Base-by-base conservation (phyloP, 768 basidiomycete genomes). In the Ephemerocybe angulata region DNA sequence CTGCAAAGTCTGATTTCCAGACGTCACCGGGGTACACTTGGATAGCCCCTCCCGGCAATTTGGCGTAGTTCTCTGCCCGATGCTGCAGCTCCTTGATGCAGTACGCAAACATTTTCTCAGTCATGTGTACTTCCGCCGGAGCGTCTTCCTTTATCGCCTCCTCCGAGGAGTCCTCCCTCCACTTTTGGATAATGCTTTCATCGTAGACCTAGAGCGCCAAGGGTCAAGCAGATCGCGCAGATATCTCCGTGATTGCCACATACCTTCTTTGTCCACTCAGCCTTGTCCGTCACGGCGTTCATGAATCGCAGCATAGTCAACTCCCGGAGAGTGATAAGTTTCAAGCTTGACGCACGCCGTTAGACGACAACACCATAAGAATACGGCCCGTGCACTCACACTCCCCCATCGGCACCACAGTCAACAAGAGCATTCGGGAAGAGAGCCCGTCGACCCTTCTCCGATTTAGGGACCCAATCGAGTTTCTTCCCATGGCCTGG, bases 251-350 rank as follows among this genome's bases (percentile, higher is more conserved):
- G 7, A n/a, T n/a, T n/a, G n/a, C n/a, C 17, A 35, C 31, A 17
- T 56, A 67, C 72, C 59, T 73, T 71, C 31, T 44, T 46, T 40
- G 69, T 50, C 72, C 71, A 73, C 8, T 68, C 62, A 0, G 60
- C 51, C 56, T 74, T 71, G 44, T 74, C 71, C 0, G 72, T 72
- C 10, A 70, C 50, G 22, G 43, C 54, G 55, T 74, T 71, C 71
- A 74, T 72, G 31, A 74, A 61, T 12, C 61, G 64, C n/a, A 71
- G 50, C 72, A 72, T 72, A 2, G 61, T 61, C 8, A 70, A 58
- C 50, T 72, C 71, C 11, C 70, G 67, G 4, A 69, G 50, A 1
- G 69, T 68, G 2, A 56, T 62, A 41, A 65, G 33, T 8, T 35
- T 17, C 31, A 11, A 52, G 47, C 21, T 64, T 52, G 25, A 66